These are phyloP conservation scores for Grosmannia clavigera DNA, from an alignment of 2,329 filamentous ascomycete genomes.

Conservation along the genomic window DNA sequence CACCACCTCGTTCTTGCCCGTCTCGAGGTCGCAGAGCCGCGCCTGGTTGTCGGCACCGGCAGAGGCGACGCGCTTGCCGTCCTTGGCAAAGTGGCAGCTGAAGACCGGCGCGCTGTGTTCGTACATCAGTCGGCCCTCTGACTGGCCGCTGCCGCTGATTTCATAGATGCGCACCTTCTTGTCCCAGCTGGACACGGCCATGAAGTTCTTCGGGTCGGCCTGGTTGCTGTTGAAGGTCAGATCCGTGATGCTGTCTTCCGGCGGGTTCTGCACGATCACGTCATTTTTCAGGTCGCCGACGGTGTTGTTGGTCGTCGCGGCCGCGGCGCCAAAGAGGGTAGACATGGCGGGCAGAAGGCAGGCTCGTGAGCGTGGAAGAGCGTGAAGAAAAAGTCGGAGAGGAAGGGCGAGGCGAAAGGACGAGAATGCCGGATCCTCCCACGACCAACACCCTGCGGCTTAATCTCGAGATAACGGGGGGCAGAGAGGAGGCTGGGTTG, in stretches of 20 bases:
- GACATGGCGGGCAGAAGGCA: conserved; percentile 41
- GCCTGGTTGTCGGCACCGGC: conserved; percentile 85
- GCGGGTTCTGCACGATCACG: conserved; percentile 63
- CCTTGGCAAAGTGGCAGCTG: conserved; percentile 84
- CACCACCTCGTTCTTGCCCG: conserved; percentile 56
- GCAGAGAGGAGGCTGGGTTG: neutral
- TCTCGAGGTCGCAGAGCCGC: conserved; percentile 71
- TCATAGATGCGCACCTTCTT: conserved; percentile 97
- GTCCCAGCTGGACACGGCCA: conserved; percentile 92
- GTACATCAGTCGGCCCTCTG: conserved; percentile 73
- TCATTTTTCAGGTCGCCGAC: conserved; percentile 87
- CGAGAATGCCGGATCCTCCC: neutral
- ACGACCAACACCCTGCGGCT: neutral
- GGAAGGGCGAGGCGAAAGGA: neutral
- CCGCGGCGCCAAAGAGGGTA: conserved; percentile 42
- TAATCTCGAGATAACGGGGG: neutral
- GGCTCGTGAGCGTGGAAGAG: neutral
- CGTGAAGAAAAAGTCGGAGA: neutral
- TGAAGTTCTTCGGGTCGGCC: conserved; percentile 52
- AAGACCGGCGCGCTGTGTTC: conserved; percentile 79
- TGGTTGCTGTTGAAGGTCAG: conserved; percentile 54
- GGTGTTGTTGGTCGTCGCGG: conserved; percentile 50
- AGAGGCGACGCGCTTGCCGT: conserved; percentile 79
- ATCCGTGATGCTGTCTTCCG: conserved; percentile 81
- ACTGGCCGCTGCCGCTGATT: conserved; percentile 59